Percentiles rank a stretch among this genome's conserved stretches.
phyloP scores from a whole-genome alignment of 129 eudicot species.

The Chrysanthemum makinoi region DNA sequence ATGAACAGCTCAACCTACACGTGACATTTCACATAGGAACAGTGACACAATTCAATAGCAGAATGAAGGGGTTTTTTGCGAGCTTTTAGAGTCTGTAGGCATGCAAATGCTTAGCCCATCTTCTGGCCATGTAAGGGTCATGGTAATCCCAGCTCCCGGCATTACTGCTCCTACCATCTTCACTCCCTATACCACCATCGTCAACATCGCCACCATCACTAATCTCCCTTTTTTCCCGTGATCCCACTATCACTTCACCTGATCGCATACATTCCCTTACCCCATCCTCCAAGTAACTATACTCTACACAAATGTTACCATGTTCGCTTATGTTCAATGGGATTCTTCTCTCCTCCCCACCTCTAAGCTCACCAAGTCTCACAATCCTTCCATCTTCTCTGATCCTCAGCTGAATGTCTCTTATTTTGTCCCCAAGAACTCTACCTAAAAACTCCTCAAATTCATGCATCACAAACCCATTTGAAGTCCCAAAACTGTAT shows the following conservation, averaged over 20 bases:
- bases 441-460: constrained; percentile 72
- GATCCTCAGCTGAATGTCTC: constrained; percentile 64
- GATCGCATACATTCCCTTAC: constrained; percentile 42
- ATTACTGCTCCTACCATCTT: constrained; percentile 54
- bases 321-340: constrained; percentile 39
- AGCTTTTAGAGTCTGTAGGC: constrained; percentile 51
- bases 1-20: constrained; percentile 21
- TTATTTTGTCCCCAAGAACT: constrained; percentile 64
- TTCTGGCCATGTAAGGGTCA: constrained; percentile 87
- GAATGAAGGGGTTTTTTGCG: neutral
- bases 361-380: constrained; percentile 69
- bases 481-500: constrained; percentile 53
- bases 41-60: constrained; percentile 18
- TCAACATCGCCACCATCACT: constrained; percentile 2
- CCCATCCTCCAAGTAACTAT: constrained; percentile 61
- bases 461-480: constrained; percentile 74
- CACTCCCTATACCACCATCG: constrained; percentile 20
- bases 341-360: constrained; percentile 80
- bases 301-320: constrained; percentile 54
- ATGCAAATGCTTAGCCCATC: constrained; percentile 96
- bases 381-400: constrained; percentile 51
- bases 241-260: constrained; percentile 61
- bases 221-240: constrained; percentile 40
- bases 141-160: constrained; percentile 75
- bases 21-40: constrained; percentile 11